Evolutionary conservation across 768 basidiomycete species (phyloP), one percentile per base, ranked within the genome.

Genomic region (Rubroboletus satanas): DNA sequence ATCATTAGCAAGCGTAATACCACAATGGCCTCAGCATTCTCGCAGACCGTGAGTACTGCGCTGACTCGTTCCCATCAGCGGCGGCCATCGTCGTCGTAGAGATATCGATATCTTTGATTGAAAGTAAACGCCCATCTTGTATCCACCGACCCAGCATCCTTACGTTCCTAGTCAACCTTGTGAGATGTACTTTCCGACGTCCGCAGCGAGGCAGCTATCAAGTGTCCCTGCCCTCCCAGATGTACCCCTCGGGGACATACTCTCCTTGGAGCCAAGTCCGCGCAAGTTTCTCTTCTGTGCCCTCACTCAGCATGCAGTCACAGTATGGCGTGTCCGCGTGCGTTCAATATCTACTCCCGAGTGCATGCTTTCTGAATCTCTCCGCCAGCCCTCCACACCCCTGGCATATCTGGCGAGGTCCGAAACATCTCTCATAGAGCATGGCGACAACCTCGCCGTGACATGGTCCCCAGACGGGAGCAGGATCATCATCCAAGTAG

Each of bases 401-500:
- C 69, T 91, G 57, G 86, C 90, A 21, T 80, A 85, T 60, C 77
- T 96, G 17, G 79, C 85, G 32, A 83, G 94, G 51, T 90, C 91
- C 35, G 75, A 84, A 7, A 81, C 83, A 2, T 95, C 92, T 17
- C 74, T 96, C 37, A 70, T 79, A 51, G 86, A 90, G 55, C 93
- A 95, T 67, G 94, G 94, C n/a, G 81, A 85, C 63, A 96, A 93
- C 61, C 57, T 78, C 18, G 73, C 79, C 49, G 83, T 82, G 12
- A 80, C 83, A 63, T 98, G 94, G 93, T 84, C 93, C 17, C 85
- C 86, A 50, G 92, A 94, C 67, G 87, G 88, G 33, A 77, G 78
- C 62, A 79, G 84, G 61, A 83, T 98, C 45, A 82, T 94, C 50
- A 80, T 98, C 21, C 83, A 88, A 73, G 94, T 90, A 54, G 51